A percentile compares a stretch with the other conserved stretches of the same genome.
phyloP scores from a whole-genome alignment of 2,329 filamentous ascomycete species.

The Epichloe elymi region DNA sequence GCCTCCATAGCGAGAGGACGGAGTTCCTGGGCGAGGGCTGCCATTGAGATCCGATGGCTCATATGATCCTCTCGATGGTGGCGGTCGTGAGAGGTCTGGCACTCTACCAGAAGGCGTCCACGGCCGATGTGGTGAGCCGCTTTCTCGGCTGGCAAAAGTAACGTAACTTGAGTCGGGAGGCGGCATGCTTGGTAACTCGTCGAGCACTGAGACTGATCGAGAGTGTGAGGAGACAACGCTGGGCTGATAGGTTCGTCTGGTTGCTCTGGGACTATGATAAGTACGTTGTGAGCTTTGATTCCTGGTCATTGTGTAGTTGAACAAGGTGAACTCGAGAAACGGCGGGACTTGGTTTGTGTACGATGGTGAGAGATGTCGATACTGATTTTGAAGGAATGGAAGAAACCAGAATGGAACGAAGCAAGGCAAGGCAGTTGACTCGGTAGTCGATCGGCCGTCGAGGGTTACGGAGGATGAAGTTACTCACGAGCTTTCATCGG shows the following conservation, averaged over 20 bases:
- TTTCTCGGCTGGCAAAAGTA: conserved; percentile 36
- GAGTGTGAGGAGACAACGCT: conserved; percentile 36
- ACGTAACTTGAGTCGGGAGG: conserved; percentile 52
- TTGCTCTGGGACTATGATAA: conserved; percentile 26
- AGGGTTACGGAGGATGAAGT: conserved; percentile 6
- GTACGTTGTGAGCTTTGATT: conserved; percentile 26
- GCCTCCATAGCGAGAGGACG: conserved; percentile 76
- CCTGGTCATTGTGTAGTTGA: neutral
- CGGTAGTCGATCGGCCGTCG: no score
- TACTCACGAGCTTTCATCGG: conserved; percentile 43
- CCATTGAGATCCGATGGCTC: conserved; percentile 85
- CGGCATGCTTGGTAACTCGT: conserved; percentile 43
- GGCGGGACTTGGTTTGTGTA: neutral
- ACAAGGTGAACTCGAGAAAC: conserved; percentile 21
- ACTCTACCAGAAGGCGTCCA: conserved; percentile 42
- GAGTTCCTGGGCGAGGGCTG: conserved; percentile 78
- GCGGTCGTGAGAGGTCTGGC: conserved; percentile 56
- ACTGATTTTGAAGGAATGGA: neutral
- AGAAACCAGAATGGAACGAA: neutral
- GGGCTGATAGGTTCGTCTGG: conserved; percentile 37
- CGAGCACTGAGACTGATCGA: conserved; percentile 36
- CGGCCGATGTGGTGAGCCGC: conserved; percentile 37
- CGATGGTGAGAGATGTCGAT: neutral
- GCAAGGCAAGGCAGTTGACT: neutral
- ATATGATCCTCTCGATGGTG: conserved; percentile 58